These are phyloP conservation scores for Linanthus parryae DNA, from an alignment of 148 eudicot genomes.

Conservation along the genomic window DNA sequence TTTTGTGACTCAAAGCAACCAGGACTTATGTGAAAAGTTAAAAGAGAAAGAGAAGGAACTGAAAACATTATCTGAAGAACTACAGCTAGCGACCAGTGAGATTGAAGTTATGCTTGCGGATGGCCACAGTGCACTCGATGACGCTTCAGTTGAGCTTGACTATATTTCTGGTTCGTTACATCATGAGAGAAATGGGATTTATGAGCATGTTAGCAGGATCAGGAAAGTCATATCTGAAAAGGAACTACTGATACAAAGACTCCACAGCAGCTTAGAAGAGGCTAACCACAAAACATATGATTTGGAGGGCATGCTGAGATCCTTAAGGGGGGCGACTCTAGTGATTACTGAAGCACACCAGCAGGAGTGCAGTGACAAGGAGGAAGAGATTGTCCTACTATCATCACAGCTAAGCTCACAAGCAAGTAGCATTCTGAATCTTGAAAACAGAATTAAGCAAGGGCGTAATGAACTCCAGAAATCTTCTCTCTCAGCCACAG, in stretches of 20 bases:
- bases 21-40: constrained; percentile 32
- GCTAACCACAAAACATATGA: constrained; percentile 53
- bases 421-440: constrained; percentile 21
- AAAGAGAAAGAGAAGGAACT: constrained; percentile 46
- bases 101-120: constrained; percentile 60
- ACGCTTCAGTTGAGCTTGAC: constrained; percentile 52
- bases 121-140: constrained; percentile 60
- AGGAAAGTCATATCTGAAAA: constrained; percentile 54
- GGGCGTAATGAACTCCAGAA: constrained; percentile 33
- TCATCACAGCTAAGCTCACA: constrained; percentile 37
- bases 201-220: constrained; percentile 57
- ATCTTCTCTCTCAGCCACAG: constrained; percentile 52
- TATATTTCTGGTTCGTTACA: constrained; percentile 34
- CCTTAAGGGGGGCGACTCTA: constrained; percentile 82
- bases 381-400: constrained; percentile 41
- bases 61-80: constrained; percentile 35
- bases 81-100: constrained; percentile 41
- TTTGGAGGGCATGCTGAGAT: constrained; percentile 70
- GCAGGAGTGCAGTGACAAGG: constrained; percentile 62
- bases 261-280: constrained; percentile 55
- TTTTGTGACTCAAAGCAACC: constrained; percentile 36
- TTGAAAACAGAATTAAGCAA: constrained; percentile 31
- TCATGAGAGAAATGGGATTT: constrained; percentile 31
- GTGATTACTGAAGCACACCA: constrained; percentile 70
- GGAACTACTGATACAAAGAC: constrained; percentile 50